Base-by-base conservation (phyloP, 1,284 basidiomycete genomes). In the Filobasidium uniguttulatum region DNA sequence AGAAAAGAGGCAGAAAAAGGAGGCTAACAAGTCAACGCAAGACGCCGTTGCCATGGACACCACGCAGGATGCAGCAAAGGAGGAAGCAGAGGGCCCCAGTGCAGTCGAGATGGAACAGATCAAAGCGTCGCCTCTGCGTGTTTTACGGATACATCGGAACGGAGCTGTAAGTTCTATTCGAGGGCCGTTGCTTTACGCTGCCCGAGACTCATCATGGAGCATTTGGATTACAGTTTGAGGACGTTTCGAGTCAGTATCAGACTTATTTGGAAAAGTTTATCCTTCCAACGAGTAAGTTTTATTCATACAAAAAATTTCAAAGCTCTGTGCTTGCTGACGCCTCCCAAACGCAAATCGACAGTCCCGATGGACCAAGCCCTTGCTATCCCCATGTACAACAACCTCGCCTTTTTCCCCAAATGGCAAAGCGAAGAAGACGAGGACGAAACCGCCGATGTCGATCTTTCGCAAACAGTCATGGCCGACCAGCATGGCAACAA, bases 361-460 rank as follows among this genome's bases (percentile, higher is more conserved):
- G 53, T 44, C 30, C 20, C 43, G 22, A 37, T 37, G 30, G 37
- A 45, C 9, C 46, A 52, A 12, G 50, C 55, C 7, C 44, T 63
- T 8, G 55, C 60, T 9, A 46, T 52, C 3, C 55, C 66, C 20
- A 58, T 67, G 1, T 70, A 66, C 54, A 58, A 59, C 20, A 54
- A 65, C 35, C 55, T 70, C 5, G 49, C 59, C 8, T 60, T 68
- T 30, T 57, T 62, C 23, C 68, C 68, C 8, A 60, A 65, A 52
- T 68, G 67, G 66, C 62, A 62, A 14, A 65, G 66, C 0, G 56
- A 64, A 23, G 67, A 69, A 49, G 68, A 68, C 48, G 68, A 67
- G 49, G 64, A 65, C 22, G 66, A 64, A 3, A 55, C 47, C 49
- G 29, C 29, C 17, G 44, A 46, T 22, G 38, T 29, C 31, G 44